Evolutionary conservation across 352 stramenopile species (phyloP), one percentile per base, ranked within the genome.

Genomic region (Pythium phragmitis): DNA sequence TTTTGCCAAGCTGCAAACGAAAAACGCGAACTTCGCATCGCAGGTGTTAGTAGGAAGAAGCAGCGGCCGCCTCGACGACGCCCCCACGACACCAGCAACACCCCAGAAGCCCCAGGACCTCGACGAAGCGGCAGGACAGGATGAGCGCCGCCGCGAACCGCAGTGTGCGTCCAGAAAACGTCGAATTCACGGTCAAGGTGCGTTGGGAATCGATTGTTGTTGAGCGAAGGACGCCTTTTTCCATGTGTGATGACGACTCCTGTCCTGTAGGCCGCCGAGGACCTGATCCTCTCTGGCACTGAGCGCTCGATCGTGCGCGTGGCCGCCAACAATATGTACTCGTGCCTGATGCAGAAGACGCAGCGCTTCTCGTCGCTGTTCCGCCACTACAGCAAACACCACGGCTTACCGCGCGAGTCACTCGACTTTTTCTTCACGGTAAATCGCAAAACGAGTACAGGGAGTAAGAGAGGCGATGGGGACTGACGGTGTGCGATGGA

Each of bases 311-410:
- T 94, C 63, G 80, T 93, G 61, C 86, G 86, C 53, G 86, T 93
- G 48, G 70, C 86, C 0, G 84, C 84, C 43, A 95, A 92, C 77
- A 93, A 92, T 66, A 91, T 92, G 82, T 93, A 93, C 73, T 92
- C 86, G 70, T 99, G 97, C 67, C 79, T 99, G 51, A 99, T 99
- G 97, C 89, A 99, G 54, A 99, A 99, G 76, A 98, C 96, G 19
- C 97, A 99, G 80, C 89, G 95, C 19, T 99, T 99, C 73, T 98
- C 93, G 30, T 98, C 88, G 57, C 87, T 99, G 19, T 99, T 99
- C 68, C 95, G 96, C 50, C 97, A 99, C 79, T 99, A 99, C 76
- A 98, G 95, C 72, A 99, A 99, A 75, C 98, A 99, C 78, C 96
- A 99, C 76, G 97, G 97, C 5, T 68, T 99, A 43, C 82, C 95